Evolutionary conservation across 495 filamentous ascomycete species (phyloP).

Genomic region (Penicillium ochrochloron): DNA sequence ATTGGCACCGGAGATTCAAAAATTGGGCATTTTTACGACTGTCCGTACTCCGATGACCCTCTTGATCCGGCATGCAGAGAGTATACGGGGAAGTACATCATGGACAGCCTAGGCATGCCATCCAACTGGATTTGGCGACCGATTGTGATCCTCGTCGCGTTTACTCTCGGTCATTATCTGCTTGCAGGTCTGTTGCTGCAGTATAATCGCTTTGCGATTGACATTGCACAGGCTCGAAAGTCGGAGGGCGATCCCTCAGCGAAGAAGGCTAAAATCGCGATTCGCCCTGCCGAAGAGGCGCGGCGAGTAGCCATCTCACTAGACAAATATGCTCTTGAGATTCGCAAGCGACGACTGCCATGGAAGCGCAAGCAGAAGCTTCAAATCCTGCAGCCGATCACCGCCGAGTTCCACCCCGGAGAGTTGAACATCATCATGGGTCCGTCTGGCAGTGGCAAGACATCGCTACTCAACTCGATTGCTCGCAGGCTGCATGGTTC

Average conservation of each 20-base stretch:
- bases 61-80: constrained; percentile 63
- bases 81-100: constrained; percentile 69
- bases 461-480: constrained; percentile 70
- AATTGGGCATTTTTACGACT: constrained; percentile 64
- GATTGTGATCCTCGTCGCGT: constrained; percentile 62
- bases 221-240: constrained; percentile 58
- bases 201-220: constrained; percentile 63
- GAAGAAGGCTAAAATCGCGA: constrained; percentile 64
- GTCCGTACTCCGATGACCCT: constrained; percentile 60
- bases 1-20: constrained; percentile 46
- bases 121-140: constrained; percentile 65
- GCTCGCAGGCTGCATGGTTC: constrained; percentile 64
- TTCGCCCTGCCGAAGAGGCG: constrained; percentile 53
- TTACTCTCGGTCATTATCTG: constrained; percentile 59
- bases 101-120: constrained; percentile 67
- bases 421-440: constrained; percentile 78
- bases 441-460: constrained; percentile 75
- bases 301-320: constrained; percentile 63
- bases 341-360: constrained; percentile 59
- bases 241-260: constrained; percentile 59
- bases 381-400: constrained; percentile 67
- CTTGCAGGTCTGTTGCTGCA: constrained; percentile 59
- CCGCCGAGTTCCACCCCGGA: constrained; percentile 63
- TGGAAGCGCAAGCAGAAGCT: constrained; percentile 51
- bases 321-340: constrained; percentile 61